Evolutionary conservation across 2,329 filamentous ascomycete species (phyloP).

Genomic region (Diplodia scrobiculata): DNA sequence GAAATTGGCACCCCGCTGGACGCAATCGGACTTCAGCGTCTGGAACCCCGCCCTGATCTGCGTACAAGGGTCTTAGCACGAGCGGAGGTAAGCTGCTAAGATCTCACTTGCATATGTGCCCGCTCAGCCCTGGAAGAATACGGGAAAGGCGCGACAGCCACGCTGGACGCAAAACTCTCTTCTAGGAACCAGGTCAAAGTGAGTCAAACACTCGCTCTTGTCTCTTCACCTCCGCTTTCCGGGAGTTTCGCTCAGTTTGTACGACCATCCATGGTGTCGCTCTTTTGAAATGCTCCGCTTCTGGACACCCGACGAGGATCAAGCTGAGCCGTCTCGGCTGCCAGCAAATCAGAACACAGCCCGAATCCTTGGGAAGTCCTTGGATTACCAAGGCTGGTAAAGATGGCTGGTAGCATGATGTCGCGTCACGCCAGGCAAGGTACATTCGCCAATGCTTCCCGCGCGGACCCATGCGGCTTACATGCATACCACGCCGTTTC

Average conservation of each 20-base stretch:
- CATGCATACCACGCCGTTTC: conserved; percentile 1
- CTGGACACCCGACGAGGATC: neutral
- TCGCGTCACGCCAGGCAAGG: neutral
- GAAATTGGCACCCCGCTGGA: neutral
- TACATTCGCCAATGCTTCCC: neutral
- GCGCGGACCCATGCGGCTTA: neutral
- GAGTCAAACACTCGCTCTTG: neutral
- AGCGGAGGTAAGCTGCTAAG: conserved; percentile 12
- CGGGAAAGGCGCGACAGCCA: neutral
- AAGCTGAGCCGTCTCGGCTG: neutral
- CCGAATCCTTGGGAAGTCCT: neutral
- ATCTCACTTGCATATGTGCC: neutral
- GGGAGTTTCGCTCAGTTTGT: neutral
- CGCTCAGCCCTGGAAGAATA: neutral
- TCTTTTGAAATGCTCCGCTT: neutral
- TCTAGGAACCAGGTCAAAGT: neutral
- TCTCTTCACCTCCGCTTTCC: neutral
- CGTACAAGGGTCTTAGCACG: neutral
- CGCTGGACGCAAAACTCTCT: neutral
- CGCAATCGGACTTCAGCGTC: neutral
- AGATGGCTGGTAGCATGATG: neutral
- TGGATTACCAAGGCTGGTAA: conserved; percentile 3
- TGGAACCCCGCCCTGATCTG: neutral
- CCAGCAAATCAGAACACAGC: neutral
- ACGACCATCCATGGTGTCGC: neutral